Evolutionary conservation across 164 flowering plant genomes (phyloP).

Genomic region (Stephania japonica): DNA sequence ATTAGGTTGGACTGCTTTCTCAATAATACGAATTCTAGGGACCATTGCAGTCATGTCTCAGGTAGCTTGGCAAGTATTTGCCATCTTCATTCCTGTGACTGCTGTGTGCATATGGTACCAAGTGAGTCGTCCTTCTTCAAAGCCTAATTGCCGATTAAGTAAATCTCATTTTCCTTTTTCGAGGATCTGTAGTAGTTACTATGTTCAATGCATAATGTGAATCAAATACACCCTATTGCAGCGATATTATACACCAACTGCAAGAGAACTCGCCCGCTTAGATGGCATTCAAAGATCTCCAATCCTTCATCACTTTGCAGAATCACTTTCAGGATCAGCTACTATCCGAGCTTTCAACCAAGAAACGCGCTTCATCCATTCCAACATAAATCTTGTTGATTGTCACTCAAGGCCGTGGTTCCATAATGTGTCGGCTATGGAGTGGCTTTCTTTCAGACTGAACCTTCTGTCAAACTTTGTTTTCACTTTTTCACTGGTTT

Average conservation of each 20-base stretch:
- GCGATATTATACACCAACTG: conserved; percentile 85
- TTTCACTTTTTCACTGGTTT: conserved; percentile 72
- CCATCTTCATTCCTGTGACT: conserved; percentile 80
- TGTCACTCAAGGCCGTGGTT: conserved; percentile 88
- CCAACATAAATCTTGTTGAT: conserved; percentile 58
- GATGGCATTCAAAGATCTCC: conserved; percentile 77
- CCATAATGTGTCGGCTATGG: conserved; percentile 88
- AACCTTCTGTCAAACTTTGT: conserved; percentile 79
- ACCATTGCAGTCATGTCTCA: conserved; percentile 91
- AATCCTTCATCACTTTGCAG: conserved; percentile 90
- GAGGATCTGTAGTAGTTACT: too few species aligned
- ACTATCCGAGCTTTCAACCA: conserved; percentile 85
- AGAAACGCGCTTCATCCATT: conserved; percentile 45
- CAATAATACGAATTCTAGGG: conserved; percentile 73
- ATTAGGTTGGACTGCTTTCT: conserved; percentile 93
- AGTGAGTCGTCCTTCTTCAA: conserved; percentile 38
- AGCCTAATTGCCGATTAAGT: background rate
- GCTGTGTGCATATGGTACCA: conserved; percentile 89
- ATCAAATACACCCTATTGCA: conserved; percentile 23
- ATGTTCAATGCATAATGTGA: background rate
- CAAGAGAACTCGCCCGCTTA: conserved; percentile 86
- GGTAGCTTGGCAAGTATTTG: conserved; percentile 92
- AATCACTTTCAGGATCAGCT: conserved; percentile 85
- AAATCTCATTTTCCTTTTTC: background rate
- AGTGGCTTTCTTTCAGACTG: conserved; percentile 88